Evolutionary conservation across 352 stramenopile genomes (phyloP), one percentile per base, ranked within the genome.

Genomic region (Elongisporangium undulatum): DNA sequence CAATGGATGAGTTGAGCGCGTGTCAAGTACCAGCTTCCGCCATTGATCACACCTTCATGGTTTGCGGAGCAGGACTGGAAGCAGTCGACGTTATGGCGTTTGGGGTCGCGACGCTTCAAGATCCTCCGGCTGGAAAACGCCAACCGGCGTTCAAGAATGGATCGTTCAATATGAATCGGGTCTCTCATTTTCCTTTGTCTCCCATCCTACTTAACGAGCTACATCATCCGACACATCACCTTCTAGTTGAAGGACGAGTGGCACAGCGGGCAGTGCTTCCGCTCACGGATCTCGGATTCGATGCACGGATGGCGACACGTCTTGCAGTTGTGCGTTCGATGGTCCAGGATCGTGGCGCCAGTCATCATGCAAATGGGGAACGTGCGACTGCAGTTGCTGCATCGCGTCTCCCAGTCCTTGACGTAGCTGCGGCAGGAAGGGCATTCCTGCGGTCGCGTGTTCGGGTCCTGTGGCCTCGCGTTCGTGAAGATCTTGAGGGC

Each of bases 181-280:
- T n/a, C n/a, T n/a, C n/a, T n/a, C n/a, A n/a, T n/a, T n/a, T n/a
- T n/a, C n/a, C n/a, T n/a, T n/a, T n/a, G n/a, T n/a, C n/a, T n/a
- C n/a, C n/a, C n/a, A n/a, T n/a, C n/a, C n/a, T n/a, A n/a, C n/a
- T n/a, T n/a, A n/a, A n/a, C n/a, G n/a, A 34, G 13, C 29, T 41
- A 41, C 29, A 41, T 41, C 29, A n/a, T n/a, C n/a, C 29, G 29
- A 41, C 8, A 15, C 29, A 41, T 41, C 29, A 2, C 29, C 8
- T 41, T 21, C 1, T 4, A 41, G 29, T 41, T 41, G 53, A 87
- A 79, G 10, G 69, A 61, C 1, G 78, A 71, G 66, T 98, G 92
- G 72, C 92, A 98, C 20, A 98, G 71, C 7, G 90, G 89, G 69
- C 92, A 98, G 61, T 92, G 82, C 66, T 82, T 85, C 49, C 85